A percentile compares a stretch with the other conserved stretches of the same genome.
phyloP scores from a whole-genome alignment of 1,284 basidiomycete genomes.

The Schizophyllum amplum region DNA sequence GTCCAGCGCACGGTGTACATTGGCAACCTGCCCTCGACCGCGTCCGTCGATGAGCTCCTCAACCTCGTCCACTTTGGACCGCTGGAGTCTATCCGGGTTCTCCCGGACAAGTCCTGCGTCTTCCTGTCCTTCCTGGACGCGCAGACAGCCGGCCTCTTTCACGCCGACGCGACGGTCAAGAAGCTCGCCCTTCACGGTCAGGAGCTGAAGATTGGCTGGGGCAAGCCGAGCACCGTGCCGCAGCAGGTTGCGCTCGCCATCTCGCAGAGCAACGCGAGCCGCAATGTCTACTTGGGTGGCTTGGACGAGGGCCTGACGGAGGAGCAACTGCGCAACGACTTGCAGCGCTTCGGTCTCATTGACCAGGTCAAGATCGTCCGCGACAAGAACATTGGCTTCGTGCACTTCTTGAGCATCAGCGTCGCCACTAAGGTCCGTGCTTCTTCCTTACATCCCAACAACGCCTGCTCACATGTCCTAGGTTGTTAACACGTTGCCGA shows the following conservation, averaged over 20 bases:
- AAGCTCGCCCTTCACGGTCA: constrained; percentile 86
- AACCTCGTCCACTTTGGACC: constrained; percentile 98
- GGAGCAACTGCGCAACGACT: constrained; percentile 81
- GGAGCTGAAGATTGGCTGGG: constrained; percentile 96
- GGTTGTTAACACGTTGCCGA: constrained; percentile 86
- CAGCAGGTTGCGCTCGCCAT: constrained; percentile 81
- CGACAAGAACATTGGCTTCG: constrained; percentile 96
- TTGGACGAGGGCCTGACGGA: constrained; percentile 85
- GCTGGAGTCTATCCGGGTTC: constrained; percentile 88
- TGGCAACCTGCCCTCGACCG: constrained; percentile 92
- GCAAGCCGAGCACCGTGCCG: constrained; percentile 84
- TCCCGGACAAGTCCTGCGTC: constrained; percentile 97
- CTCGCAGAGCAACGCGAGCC: constrained; percentile 81
- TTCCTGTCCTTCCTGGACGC: constrained; percentile 97
- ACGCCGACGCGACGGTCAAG: constrained; percentile 90
- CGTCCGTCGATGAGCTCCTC: constrained; percentile 94
- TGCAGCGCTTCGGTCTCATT: constrained; percentile 86
- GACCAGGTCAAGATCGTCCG: constrained; percentile 97
- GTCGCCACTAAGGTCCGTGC: constrained; percentile 79
- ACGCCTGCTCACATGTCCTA: constrained; percentile 20
- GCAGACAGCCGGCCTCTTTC: constrained; percentile 86
- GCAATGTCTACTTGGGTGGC: constrained; percentile 92
- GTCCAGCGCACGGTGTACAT: constrained; percentile 93
- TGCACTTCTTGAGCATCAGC: constrained; percentile 91
- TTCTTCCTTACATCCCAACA: neutral